Percentiles rank a stretch among this genome's conserved stretches.
These are phyloP conservation scores for Pythium sukuiense DNA, from an alignment of 352 stramenopile species.

Conservation along the genomic window DNA sequence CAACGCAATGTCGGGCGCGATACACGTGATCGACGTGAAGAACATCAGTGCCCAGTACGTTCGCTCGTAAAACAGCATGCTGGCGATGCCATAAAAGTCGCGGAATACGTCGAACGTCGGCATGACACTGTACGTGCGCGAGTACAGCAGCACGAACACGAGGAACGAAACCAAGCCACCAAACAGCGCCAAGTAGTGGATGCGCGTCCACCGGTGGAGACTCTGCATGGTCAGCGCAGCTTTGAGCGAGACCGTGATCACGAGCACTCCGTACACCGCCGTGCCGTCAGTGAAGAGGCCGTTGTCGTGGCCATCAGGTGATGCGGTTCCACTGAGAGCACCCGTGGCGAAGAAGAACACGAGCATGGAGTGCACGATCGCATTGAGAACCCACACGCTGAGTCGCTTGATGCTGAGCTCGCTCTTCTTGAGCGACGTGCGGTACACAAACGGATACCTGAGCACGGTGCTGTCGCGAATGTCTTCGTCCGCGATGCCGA, in stretches of 20 bases:
- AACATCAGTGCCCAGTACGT: slow-evolving; percentile 69
- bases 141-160: slow-evolving; percentile 72
- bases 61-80: slow-evolving; percentile 52
- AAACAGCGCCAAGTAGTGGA: slow-evolving; percentile 72
- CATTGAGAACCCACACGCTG: slow-evolving; percentile 69
- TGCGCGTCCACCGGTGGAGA: slow-evolving; percentile 69
- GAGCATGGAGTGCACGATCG: slow-evolving; percentile 68
- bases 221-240: slow-evolving; percentile 73
- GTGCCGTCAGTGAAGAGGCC: slow-evolving; percentile 75
- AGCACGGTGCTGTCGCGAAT: slow-evolving; percentile 73
- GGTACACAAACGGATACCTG: slow-evolving; percentile 79
- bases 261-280: slow-evolving; percentile 74
- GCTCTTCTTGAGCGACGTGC: slow-evolving; percentile 57
- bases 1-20: slow-evolving; percentile 61
- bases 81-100: slow-evolving; percentile 66
- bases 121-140: slow-evolving; percentile 59
- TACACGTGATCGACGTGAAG: slow-evolving; percentile 59
- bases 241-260: slow-evolving; percentile 78
- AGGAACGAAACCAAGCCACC: slow-evolving; percentile 64
- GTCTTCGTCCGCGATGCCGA: slow-evolving; percentile 83
- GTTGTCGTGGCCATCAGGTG: slow-evolving; percentile 41
- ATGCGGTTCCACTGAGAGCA: slow-evolving; percentile 42
- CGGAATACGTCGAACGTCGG: slow-evolving; percentile 71
- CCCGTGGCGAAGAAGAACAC: slow-evolving; percentile 70
- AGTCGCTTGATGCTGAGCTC: slow-evolving; percentile 64